Evolutionary conservation across 2,329 filamentous ascomycete species (phyloP), one percentile per base, ranked within the genome.

Genomic region (Exophiala xenobiotica): DNA sequence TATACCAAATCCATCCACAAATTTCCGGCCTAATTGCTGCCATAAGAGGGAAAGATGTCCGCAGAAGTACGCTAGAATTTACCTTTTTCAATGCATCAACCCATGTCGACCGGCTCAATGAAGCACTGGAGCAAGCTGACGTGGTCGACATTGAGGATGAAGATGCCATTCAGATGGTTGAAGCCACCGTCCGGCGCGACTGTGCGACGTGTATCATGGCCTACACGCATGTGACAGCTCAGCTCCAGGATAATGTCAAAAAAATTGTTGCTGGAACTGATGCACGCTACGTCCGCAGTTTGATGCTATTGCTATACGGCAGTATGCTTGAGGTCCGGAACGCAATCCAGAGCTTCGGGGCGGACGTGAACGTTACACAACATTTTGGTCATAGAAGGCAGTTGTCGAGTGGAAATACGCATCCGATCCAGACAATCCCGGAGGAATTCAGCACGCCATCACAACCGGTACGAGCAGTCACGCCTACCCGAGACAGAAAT

Each of bases 281-380:
- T 58, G 71, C 76, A 5, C 75, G 78, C 50, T 78, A 82, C 56
- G 68, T 84, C 45, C 78, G 81, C 20, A 80, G 76, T 12, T 70
- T 83, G 37, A 74, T 85, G 67, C 72, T 82, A 27, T 74, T 81
- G 56, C 74, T 83, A 27, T 82, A 81, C 59, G 76, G 77, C 41
- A 78, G 79, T 55, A 64, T 82, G 42, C 67, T 81, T 39, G 82
- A 85, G 63, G 70, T 82, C 53, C 77, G 79, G 44, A 84, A 84
- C 63, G 78, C 80, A 33, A 81, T 78, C 62, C 69, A 71, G 18
- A 70, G 74, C 46, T 70, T 83, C 43, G 76, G 76, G 22, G 69
- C 73, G 45, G 70, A 68, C 24, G 61, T 73, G 27, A 63, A 51
- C 45, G 49, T 60, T 29, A 50, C 47, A 39, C 53, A 49, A 43